phyloP scores from a whole-genome alignment of 352 stramenopile genomes.

The Elongisporangium undulatum region DNA sequence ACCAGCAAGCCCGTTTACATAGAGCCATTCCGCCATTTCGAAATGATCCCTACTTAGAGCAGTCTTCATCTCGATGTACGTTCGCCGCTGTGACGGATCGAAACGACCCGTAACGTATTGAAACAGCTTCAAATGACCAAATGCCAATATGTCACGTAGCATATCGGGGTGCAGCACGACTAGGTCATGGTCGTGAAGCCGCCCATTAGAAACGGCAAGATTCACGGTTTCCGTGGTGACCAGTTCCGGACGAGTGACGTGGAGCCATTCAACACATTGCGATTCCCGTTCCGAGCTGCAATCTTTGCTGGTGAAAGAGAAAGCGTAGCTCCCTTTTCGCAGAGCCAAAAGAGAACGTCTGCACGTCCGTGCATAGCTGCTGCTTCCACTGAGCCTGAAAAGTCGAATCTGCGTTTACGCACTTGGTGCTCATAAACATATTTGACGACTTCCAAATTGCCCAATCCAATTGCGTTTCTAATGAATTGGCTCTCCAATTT shows the following conservation, averaged over 20 bases:
- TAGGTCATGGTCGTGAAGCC: neutral
- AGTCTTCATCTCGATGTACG: neutral
- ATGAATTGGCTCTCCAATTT: neutral
- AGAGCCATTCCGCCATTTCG: neutral
- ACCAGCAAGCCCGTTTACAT: neutral
- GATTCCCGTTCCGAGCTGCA: neutral
- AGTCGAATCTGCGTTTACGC: too few relatives aligned
- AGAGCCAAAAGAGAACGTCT: neutral
- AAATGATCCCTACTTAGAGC: neutral
- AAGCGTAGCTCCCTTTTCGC: neutral
- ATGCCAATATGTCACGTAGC: neutral
- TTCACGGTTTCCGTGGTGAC: neutral
- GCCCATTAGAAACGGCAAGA: neutral
- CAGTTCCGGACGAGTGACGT: too few relatives aligned
- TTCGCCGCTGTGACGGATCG: neutral
- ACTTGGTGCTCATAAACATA: too few relatives aligned
- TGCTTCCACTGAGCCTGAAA: neutral
- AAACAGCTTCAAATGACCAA: neutral
- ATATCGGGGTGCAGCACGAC: neutral
- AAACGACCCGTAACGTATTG: neutral
- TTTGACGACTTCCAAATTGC: too few relatives aligned
- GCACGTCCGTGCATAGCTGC: neutral
- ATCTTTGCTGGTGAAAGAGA: neutral
- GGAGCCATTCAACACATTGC: neutral
- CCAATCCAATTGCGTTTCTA: too few relatives aligned